phyloP scores from a whole-genome alignment of 2,329 filamentous ascomycete species.

The Fusarium subglutinans region DNA sequence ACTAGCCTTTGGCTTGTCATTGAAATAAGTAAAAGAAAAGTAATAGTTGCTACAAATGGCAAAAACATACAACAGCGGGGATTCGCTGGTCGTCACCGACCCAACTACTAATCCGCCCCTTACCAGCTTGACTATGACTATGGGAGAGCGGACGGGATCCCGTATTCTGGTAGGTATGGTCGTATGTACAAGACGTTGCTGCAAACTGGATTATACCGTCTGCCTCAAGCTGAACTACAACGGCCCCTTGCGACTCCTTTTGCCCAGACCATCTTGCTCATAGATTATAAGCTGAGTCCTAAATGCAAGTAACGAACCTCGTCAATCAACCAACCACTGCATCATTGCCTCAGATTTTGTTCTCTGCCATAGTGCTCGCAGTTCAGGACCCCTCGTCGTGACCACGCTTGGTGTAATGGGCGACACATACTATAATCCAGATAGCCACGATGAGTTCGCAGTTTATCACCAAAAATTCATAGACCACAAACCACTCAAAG shows the following conservation, averaged over 20 bases:
- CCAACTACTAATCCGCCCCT: background rate
- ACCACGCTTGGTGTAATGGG: background rate
- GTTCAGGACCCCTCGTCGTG: background rate
- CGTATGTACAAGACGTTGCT: background rate
- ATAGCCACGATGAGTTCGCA: background rate
- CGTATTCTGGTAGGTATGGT: slow-evolving; percentile 1
- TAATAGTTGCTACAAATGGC: background rate
- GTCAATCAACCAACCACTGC: background rate
- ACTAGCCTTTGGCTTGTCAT: background rate
- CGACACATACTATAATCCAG: background rate
- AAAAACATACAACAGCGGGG: background rate
- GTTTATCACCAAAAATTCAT: background rate
- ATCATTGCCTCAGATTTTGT: background rate
- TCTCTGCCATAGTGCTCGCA: background rate
- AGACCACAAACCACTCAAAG: background rate
- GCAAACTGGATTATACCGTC: rapidly evolving
- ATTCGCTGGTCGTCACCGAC: background rate
- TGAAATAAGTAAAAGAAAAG: background rate
- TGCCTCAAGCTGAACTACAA: rapidly evolving
- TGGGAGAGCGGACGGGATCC: background rate
- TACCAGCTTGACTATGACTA: background rate
- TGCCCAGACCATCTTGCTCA: rapidly evolving
- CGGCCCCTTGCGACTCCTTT: no score
- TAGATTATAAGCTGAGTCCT: no score
- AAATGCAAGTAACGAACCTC: background rate